These are phyloP conservation scores for Penicillium sp. DNA, from an alignment of 2,329 filamentous ascomycete species.

Conservation along the genomic window DNA sequence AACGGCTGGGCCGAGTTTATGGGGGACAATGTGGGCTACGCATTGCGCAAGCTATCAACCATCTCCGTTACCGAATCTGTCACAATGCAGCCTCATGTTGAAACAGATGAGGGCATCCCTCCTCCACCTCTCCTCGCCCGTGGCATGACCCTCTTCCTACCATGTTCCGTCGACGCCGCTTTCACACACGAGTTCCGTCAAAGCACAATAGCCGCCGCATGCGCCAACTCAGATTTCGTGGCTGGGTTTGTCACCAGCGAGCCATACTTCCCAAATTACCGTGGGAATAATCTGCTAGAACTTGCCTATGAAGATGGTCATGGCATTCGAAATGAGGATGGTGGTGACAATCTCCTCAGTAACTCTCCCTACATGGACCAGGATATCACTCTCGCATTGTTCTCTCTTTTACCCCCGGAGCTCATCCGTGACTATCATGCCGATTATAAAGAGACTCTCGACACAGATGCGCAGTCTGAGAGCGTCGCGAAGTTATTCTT, in stretches of 20 bases:
- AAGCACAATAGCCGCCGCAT: constrained; percentile 39
- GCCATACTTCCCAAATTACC: constrained; percentile 36
- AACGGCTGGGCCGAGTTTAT: constrained; percentile 27
- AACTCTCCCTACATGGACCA: constrained; percentile 17
- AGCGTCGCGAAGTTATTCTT: constrained; percentile 12
- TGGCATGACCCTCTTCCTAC: constrained; percentile 38
- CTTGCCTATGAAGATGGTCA: constrained; percentile 16
- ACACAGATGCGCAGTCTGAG: background rate
- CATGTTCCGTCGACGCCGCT: constrained; percentile 29
- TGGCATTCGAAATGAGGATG: constrained; percentile 5
- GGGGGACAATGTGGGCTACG: constrained; percentile 25
- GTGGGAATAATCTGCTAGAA: constrained; percentile 29
- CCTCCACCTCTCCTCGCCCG: constrained; percentile 38
- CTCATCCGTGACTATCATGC: constrained; percentile 12
- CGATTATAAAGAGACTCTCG: constrained; percentile 13
- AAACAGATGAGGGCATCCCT: constrained; percentile 28
- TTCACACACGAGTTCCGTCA: constrained; percentile 37
- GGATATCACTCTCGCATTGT: constrained; percentile 24
- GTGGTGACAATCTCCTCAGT: constrained; percentile 9
- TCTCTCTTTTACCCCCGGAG: constrained; percentile 25
- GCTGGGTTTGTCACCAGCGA: constrained; percentile 39
- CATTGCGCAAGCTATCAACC: constrained; percentile 39
- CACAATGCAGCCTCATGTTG: constrained; percentile 32
- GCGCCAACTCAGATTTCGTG: constrained; percentile 43
- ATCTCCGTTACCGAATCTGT: constrained; percentile 46